Evolutionary conservation across 2,329 filamentous ascomycete species (phyloP).

Genomic region (Aspergillus alliaceus): DNA sequence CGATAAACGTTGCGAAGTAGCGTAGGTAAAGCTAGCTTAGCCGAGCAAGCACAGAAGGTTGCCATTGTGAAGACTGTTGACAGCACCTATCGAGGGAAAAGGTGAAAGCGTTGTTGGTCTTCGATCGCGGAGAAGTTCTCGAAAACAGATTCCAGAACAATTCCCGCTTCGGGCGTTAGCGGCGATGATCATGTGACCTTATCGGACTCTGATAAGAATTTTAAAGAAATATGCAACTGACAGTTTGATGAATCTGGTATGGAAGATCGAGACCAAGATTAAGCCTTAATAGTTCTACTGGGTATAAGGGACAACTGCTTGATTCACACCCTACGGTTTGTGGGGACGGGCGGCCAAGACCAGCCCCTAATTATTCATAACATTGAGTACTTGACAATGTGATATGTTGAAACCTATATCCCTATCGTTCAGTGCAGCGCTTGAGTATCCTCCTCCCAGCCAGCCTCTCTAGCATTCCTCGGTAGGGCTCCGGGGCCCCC

Average conservation of each 20-base stretch:
- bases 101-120: not conserved
- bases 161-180: not conserved
- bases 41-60: slow-evolving; percentile 23
- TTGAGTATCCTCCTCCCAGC: no score
- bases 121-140: not conserved
- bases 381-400: not conserved
- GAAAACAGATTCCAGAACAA: slow-evolving; percentile 5
- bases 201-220: not conserved
- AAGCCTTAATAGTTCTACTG: not conserved
- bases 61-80: slow-evolving; percentile 16
- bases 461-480: not conserved
- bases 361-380: not conserved
- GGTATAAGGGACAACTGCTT: not conserved
- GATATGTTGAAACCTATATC: not conserved
- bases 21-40: slow-evolving; percentile 25
- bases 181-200: slow-evolving; percentile 1
- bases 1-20: slow-evolving; percentile 25
- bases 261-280: not conserved
- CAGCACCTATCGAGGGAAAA: not conserved
- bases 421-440: not conserved
- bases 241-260: not conserved
- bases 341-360: not conserved
- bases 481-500: not conserved
- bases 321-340: not conserved
- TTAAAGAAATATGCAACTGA: not conserved